phyloP scores from a whole-genome alignment of 495 filamentous ascomycete species.

The Xylaria venustula region DNA sequence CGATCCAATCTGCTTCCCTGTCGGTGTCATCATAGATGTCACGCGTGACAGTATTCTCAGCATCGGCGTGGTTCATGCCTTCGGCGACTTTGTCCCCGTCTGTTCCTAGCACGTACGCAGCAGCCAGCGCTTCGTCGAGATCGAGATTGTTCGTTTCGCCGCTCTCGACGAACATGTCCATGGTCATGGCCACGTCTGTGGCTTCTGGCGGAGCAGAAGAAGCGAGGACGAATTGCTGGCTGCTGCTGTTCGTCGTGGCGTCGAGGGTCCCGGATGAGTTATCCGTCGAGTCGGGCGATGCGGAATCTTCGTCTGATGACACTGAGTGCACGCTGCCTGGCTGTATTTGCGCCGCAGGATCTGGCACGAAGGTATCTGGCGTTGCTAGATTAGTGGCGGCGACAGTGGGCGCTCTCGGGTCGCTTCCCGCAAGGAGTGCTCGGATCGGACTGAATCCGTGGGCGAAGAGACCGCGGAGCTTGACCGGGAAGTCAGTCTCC shows the following conservation, averaged over 20 bases:
- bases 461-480: constrained; percentile 29
- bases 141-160: background rate
- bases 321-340: constrained; percentile 27
- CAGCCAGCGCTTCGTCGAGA: constrained; percentile 6
- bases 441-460: constrained; percentile 30
- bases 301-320: constrained; percentile 29
- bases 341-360: constrained; percentile 15
- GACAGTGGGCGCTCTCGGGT: background rate
- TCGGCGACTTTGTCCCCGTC: background rate
- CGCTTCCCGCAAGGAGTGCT: constrained; percentile 17
- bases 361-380: constrained; percentile 8
- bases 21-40: constrained; percentile 17
- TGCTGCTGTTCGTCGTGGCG: background rate
- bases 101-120: background rate
- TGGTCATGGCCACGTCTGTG: background rate
- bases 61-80: background rate
- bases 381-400: background rate
- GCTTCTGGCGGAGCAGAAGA: background rate
- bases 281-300: constrained; percentile 21
- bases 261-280: background rate
- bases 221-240: too few species aligned
- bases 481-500: constrained; percentile 33
- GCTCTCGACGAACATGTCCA: constrained; percentile 6
- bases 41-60: background rate
- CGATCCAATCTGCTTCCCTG: constrained; percentile 28